Evolutionary conservation across 2,329 filamentous ascomycete genomes (phyloP).

Genomic region (Bisporella sp.): DNA sequence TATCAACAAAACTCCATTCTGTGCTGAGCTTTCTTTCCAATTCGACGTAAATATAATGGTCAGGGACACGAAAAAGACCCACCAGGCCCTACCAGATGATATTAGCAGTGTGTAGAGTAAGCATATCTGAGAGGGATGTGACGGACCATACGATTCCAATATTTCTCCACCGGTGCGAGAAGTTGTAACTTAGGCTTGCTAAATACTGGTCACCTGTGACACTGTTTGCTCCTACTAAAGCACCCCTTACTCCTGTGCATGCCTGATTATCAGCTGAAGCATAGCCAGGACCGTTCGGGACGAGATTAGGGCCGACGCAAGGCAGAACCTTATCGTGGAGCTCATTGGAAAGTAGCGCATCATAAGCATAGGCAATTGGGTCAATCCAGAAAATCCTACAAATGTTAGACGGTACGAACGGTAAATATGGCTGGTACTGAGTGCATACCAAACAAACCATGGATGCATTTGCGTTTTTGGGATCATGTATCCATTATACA

Average conservation of each 20-base stretch:
- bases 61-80: conserved; percentile 49
- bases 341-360: conserved; percentile 63
- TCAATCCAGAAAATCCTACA: conserved; percentile 52
- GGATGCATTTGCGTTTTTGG: conserved; percentile 53
- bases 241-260: conserved; percentile 53
- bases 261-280: conserved; percentile 35
- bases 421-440: conserved; percentile 25
- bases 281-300: conserved; percentile 44
- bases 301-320: conserved; percentile 41
- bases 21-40: conserved; percentile 46
- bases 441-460: conserved; percentile 48
- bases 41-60: conserved; percentile 49
- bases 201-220: conserved; percentile 55
- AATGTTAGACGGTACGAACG: conserved; percentile 44
- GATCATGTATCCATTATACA: conserved; percentile 61
- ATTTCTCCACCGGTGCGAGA: conserved; percentile 50
- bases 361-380: conserved; percentile 63
- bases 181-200: conserved; percentile 43
- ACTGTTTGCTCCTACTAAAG: conserved; percentile 37
- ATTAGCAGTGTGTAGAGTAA: too few relatives aligned
- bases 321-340: conserved; percentile 52
- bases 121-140: too few relatives aligned
- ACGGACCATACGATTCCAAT: conserved; percentile 45
- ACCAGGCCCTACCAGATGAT: conserved; percentile 40
- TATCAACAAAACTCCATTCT: conserved; percentile 44